phyloP scores from a whole-genome alignment of 2,329 filamentous ascomycete genomes.

The Phyllosticta citriasiana region DNA sequence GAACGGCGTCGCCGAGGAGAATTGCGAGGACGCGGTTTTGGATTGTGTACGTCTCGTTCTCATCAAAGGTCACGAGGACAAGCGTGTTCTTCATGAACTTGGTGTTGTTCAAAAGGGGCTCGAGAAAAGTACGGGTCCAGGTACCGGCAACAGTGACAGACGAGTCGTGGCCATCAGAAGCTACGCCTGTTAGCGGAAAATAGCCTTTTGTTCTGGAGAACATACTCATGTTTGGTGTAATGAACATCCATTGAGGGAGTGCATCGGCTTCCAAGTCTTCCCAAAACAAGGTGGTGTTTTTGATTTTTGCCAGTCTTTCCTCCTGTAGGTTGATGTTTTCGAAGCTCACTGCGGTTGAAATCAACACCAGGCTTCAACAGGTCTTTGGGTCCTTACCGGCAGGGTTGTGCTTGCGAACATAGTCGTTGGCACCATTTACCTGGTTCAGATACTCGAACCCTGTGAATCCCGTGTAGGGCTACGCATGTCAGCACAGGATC shows the following conservation, averaged over 20 bases:
- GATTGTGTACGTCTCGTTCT: constrained; percentile 58
- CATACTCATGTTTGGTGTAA: constrained; percentile 49
- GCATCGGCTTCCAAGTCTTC: constrained; percentile 52
- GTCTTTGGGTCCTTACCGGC: constrained; percentile 12
- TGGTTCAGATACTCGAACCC: constrained; percentile 62
- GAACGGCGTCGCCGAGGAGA: constrained; percentile 66
- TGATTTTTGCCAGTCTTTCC: constrained; percentile 56
- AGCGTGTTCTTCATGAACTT: constrained; percentile 70
- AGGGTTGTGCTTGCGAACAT: constrained; percentile 74
- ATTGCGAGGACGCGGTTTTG: constrained; percentile 62
- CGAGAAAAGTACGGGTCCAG: constrained; percentile 60
- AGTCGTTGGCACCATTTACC: constrained; percentile 57
- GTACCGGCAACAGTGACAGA: constrained; percentile 56
- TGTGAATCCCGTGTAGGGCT: constrained; percentile 28
- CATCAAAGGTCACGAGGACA: constrained; percentile 68
- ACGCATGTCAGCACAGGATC: background rate
- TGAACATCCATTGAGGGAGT: constrained; percentile 63
- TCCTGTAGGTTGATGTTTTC: constrained; percentile 51
- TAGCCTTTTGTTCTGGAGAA: background rate
- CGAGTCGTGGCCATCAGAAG: constrained; percentile 65
- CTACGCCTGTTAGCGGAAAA: constrained; percentile 53
- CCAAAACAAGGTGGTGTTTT: constrained; percentile 64
- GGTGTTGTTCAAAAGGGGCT: constrained; percentile 57
- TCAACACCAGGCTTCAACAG: constrained; percentile 9
- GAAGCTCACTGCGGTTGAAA: constrained; percentile 46